A percentile compares a stretch with the other conserved stretches of the same genome.
Evolutionary conservation across 345 rosid genomes (phyloP).

Genomic region (Citrus unshiu): DNA sequence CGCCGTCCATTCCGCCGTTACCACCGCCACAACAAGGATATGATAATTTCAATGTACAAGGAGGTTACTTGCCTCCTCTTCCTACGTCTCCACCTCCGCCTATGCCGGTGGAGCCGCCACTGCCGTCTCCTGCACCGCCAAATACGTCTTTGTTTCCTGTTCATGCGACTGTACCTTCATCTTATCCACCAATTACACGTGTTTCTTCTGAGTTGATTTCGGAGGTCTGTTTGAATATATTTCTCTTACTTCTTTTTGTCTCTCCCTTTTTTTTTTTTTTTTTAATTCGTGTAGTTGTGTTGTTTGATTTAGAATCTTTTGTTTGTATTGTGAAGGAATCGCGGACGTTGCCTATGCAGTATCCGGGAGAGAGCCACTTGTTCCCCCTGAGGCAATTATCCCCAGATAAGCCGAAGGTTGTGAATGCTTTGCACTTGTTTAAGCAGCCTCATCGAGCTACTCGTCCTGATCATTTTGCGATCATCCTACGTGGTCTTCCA

Average conservation of each 20-base stretch:
- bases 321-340: constrained; percentile 28
- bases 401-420: constrained; percentile 44
- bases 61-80: constrained; percentile 39
- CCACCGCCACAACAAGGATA: constrained; percentile 2
- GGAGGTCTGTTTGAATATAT: constrained; percentile 27
- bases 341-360: constrained; percentile 27
- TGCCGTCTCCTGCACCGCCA: constrained; percentile 1
- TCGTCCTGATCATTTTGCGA: constrained; percentile 85
- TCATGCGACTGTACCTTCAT: constrained; percentile 23
- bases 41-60: constrained; percentile 20
- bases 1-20: neutral
- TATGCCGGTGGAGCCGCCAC: constrained; percentile 41
- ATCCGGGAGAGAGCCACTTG: constrained; percentile 25
- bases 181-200: constrained; percentile 21
- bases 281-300: neutral
- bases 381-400: constrained; percentile 34
- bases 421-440: constrained; percentile 70
- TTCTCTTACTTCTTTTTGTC: neutral
- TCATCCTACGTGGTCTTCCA: constrained; percentile 91
- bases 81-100: constrained; percentile 74
- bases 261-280: neutral
- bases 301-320: neutral
- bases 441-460: constrained; percentile 58
- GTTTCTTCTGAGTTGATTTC: constrained; percentile 20
- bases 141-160: constrained; percentile 51